phyloP scores from a whole-genome alignment of 2,329 filamentous ascomycete species.

The Trichoderma aggressivum region DNA sequence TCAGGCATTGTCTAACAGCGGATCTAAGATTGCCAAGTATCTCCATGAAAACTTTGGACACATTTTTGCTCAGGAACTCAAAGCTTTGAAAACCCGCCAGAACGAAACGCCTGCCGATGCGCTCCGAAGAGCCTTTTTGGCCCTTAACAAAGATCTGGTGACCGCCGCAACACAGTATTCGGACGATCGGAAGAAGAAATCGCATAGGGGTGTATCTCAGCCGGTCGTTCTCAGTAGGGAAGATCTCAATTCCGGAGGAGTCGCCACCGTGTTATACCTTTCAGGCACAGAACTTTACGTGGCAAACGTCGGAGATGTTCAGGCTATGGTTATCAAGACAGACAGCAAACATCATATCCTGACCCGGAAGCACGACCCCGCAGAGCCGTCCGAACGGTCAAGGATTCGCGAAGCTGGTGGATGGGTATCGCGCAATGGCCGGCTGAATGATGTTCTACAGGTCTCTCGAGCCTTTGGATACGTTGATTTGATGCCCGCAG shows the following conservation, averaged over 20 bases:
- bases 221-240: constrained; percentile 81
- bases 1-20: constrained; percentile 80
- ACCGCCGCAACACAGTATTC: constrained; percentile 76
- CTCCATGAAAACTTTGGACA: constrained; percentile 92
- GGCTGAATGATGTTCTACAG: constrained; percentile 84
- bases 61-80: constrained; percentile 79
- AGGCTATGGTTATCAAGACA: constrained; percentile 90
- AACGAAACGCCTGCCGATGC: constrained; percentile 79
- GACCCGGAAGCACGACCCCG: constrained; percentile 90
- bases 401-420: constrained; percentile 92
- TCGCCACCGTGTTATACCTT: constrained; percentile 88
- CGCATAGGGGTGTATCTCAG: constrained; percentile 68
- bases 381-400: constrained; percentile 76
- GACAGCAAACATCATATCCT: constrained; percentile 80
- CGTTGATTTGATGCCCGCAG: constrained; percentile 84
- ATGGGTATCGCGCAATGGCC: constrained; percentile 91
- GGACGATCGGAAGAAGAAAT: constrained; percentile 65
- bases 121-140: constrained; percentile 78
- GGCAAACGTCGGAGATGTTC: constrained; percentile 91
- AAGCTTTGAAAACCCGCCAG: constrained; percentile 61
- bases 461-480: constrained; percentile 96
- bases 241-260: constrained; percentile 84
- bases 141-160: constrained; percentile 90
- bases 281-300: constrained; percentile 88
- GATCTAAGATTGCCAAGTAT: constrained; percentile 94